Evolutionary conservation across 257 asterid genomes (phyloP).

Genomic region (Scutellaria minor): DNA sequence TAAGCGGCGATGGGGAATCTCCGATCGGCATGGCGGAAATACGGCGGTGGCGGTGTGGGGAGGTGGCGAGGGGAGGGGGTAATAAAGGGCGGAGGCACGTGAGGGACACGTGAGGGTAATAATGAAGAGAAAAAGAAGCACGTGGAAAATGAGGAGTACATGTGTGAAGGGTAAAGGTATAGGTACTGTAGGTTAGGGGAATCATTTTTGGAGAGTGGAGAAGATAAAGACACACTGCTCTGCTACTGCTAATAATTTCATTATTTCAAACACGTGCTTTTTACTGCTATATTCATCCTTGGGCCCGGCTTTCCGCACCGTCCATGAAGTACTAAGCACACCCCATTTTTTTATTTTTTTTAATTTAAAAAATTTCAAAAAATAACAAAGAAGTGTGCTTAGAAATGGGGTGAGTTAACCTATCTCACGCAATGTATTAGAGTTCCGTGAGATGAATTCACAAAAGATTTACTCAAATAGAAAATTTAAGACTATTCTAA

Average conservation of each 20-base stretch:
- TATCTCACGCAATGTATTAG: too few species aligned
- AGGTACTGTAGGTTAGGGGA: slow-evolving; percentile 7
- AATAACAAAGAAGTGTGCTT: too few species aligned
- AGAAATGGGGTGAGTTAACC: too few species aligned
- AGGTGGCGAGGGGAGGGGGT: slow-evolving; percentile 22
- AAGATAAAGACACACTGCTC: slow-evolving; percentile 21
- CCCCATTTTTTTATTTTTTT: too few species aligned
- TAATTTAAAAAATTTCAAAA: too few species aligned
- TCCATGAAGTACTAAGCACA: too few species aligned
- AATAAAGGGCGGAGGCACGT: slow-evolving; percentile 38
- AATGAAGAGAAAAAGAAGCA: slow-evolving; percentile 25
- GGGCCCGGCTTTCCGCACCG: too few species aligned
- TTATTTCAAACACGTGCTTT: slow-evolving; percentile 18
- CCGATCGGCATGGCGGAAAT: slow-evolving; percentile 45
- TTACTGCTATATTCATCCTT: too few species aligned
- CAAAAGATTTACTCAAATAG: too few species aligned
- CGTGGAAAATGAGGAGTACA: slow-evolving; percentile 42
- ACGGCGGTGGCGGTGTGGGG: slow-evolving; percentile 29
- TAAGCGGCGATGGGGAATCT: slow-evolving; percentile 33
- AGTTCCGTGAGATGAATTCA: too few species aligned
- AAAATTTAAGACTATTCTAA: too few species aligned
- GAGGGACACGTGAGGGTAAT: slow-evolving; percentile 28
- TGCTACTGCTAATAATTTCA: neutral
- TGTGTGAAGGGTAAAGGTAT: neutral
- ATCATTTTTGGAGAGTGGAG: slow-evolving; percentile 26